Evolutionary conservation across 2,329 filamentous ascomycete species (phyloP), one percentile per base, ranked within the genome.

Genomic region (Pseudogymnoascus sp.): DNA sequence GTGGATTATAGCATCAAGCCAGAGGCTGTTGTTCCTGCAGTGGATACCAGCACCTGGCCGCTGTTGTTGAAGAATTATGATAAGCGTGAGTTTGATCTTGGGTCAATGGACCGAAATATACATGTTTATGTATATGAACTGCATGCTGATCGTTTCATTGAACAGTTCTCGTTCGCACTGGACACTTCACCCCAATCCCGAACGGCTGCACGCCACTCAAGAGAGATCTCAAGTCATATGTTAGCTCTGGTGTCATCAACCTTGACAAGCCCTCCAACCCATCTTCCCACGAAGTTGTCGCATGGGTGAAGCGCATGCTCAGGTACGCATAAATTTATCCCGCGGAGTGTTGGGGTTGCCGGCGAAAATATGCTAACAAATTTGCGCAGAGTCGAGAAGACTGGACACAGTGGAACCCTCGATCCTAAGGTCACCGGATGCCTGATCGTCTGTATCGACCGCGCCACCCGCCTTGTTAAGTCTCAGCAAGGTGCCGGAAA

Each of bases 401-500:
- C 95, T 66, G 95, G 95, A 70, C 95, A 99, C 85, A 96, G 92
- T 71, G 95, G 95, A 76, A 99, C 95, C 66, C 89, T 99, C 72
- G 95, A 99, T 76, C 93, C 93, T 74, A 97, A 97, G 80, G 95
- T 99, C 74, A 99, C 93, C 59, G 93, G 93, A 72, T 96, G 92
- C 78, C 80, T 96, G 75, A 96, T 96, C 74, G 91, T 96, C 74
- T 96, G 91, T 78, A 90, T 97, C 75, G 95, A 97, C 79, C 92
- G 95, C 74, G 95, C 95, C 62, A 99, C 95, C 69, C 90, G 95
- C 73, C 87, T 99, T 64, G 95, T 99, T 76, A 99, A 99, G 84
- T 96, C 93, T 62, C 95, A 99, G 80, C 95, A 99, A 79, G 93
- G 93, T 74, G 95, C 95, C 66, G 95, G 95, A 84, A 99, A 99